Percentiles rank a stretch among this genome's conserved stretches.
Conservation (phyloP, 805 yeast species). For the Sugiyamaella smithiae region DNA sequence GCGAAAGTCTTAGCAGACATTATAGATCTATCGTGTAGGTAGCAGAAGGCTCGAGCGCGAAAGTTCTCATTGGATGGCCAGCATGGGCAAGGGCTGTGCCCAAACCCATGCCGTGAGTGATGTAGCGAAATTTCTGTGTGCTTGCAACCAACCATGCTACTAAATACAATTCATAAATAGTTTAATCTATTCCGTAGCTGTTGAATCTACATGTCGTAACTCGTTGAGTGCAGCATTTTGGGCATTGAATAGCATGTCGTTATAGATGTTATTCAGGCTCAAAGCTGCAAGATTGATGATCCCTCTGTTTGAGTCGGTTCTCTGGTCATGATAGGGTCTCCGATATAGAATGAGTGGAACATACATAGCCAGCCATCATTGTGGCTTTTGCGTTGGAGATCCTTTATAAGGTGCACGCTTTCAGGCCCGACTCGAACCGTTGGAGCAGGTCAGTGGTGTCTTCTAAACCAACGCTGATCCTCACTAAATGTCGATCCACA, state of each 20-base stretch:
- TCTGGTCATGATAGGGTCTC: conserved; percentile 8
- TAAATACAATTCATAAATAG: background rate
- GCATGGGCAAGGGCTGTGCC: background rate
- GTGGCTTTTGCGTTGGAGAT: background rate
- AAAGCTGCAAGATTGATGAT: conserved; percentile 12
- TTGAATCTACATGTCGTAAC: conserved; percentile 3
- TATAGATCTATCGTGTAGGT: conserved; percentile 4
- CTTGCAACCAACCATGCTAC: no score
- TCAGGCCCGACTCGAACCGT: conserved; percentile 4
- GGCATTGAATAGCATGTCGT: background rate
- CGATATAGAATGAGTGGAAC: conserved; percentile 26
- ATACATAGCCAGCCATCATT: no score
- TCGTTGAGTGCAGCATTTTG: conserved; percentile 2
- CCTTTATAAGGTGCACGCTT: background rate
- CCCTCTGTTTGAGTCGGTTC: conserved; percentile 27
- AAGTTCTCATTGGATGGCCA: conserved; percentile 5
- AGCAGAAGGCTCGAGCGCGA: background rate
- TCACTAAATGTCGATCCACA: conserved; percentile 69
- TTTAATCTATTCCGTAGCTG: conserved; percentile 6
- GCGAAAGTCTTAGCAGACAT: conserved; percentile 41
- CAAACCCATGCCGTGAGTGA: no score
- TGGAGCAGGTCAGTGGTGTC: conserved; percentile 51
- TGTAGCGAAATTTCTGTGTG: no score
- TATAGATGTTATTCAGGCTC: background rate
- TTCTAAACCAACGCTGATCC: conserved; percentile 86